Conservation (phyloP, 441 rosid species). For the Cnidoscolus chayamansa region DNA sequence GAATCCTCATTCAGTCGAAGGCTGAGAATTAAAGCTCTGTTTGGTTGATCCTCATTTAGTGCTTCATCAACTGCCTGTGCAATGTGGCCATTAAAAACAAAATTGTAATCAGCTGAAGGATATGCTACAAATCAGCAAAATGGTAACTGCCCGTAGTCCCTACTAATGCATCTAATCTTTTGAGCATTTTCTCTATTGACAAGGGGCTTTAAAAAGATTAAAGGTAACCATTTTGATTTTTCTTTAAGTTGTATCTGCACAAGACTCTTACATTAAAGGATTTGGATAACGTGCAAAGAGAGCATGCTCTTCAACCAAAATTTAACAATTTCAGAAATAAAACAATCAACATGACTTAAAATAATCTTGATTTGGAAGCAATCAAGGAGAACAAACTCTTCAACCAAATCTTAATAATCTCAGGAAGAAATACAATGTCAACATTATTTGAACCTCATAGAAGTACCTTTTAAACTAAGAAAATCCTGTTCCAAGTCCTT, state of each 20-base stretch:
- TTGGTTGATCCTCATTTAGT: constrained; percentile 55
- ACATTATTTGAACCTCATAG: neutral
- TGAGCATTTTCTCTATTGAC: neutral
- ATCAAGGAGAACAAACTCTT: neutral
- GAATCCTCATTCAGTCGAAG: constrained; percentile 89
- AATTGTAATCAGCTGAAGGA: constrained; percentile 4
- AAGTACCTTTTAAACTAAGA: neutral
- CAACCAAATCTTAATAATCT: neutral
- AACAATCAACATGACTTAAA: neutral
- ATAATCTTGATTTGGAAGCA: neutral
- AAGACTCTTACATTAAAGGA: neutral
- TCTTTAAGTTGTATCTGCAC: neutral
- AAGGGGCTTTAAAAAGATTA: neutral
- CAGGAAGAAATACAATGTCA: neutral
- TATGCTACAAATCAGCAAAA: neutral
- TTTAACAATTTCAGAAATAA: neutral
- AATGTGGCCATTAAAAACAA: constrained; percentile 3
- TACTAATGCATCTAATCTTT: neutral
- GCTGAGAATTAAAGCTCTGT: constrained; percentile 75
- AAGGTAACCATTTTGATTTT: neutral
- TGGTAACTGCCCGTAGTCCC: neutral
- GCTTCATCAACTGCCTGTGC: constrained; percentile 79
- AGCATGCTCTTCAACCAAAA: too few species aligned
- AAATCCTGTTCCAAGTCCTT: neutral
- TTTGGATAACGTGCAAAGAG: neutral